Conservation (phyloP, 2,329 filamentous ascomycete species). For the Periconia macrospinosa region DNA sequence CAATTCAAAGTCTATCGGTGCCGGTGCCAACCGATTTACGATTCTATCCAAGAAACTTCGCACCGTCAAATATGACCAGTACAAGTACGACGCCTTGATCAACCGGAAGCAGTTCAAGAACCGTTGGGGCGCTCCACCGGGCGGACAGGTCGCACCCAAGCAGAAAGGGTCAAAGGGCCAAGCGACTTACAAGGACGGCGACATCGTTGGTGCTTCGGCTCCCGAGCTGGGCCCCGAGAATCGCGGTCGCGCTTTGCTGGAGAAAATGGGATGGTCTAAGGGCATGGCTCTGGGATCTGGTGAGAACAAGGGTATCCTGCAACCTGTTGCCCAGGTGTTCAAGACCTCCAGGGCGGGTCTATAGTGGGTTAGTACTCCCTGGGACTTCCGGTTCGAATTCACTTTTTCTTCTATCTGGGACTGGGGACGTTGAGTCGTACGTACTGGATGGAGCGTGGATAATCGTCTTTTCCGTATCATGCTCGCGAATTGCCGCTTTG, state of each 20-base stretch:
- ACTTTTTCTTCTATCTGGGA: too few species aligned
- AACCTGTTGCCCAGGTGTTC: constrained; percentile 83
- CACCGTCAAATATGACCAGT: constrained; percentile 63
- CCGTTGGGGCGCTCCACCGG: constrained; percentile 33
- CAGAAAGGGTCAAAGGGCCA: background rate
- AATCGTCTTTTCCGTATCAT: too few species aligned
- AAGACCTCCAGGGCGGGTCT: constrained; percentile 85
- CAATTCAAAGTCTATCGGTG: constrained; percentile 81
- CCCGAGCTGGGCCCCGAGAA: constrained; percentile 83
- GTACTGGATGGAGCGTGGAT: too few species aligned
- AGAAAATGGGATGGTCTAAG: constrained; percentile 95
- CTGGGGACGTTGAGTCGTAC: too few species aligned
- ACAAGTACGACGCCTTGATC: constrained; percentile 52
- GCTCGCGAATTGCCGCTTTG: too few species aligned
- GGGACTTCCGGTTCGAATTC: too few species aligned
- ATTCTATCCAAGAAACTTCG: constrained; percentile 73
- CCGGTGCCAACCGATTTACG: constrained; percentile 72
- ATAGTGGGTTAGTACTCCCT: constrained; percentile 14
- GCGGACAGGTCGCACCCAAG: constrained; percentile 1
- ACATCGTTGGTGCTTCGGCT: constrained; percentile 82
- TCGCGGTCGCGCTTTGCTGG: constrained; percentile 81
- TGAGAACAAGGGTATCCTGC: constrained; percentile 85
- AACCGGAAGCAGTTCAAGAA: constrained; percentile 52
- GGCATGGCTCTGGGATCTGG: constrained; percentile 80
- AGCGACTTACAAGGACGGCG: constrained; percentile 71